phyloP scores from a whole-genome alignment of 129 eudicot species.

The Gnaphalium uliginosum region DNA sequence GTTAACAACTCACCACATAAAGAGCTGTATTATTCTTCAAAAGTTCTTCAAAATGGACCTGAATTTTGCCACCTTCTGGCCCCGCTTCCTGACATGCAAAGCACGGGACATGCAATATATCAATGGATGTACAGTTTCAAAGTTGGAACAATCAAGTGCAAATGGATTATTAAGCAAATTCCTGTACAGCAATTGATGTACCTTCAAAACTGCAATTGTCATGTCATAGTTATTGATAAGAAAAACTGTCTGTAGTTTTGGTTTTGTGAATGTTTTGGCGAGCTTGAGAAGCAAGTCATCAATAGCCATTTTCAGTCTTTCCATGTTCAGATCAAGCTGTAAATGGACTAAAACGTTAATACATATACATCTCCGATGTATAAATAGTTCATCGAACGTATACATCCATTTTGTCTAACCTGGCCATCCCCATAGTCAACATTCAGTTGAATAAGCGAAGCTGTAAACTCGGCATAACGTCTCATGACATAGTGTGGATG shows the following conservation, averaged over 20 bases:
- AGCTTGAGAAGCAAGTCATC: constrained; percentile 93
- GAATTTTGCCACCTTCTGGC: constrained; percentile 91
- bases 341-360: not conserved
- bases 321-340: constrained; percentile 83
- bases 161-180: not conserved
- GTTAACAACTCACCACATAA: constrained; percentile 64
- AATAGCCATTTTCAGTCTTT: constrained; percentile 87
- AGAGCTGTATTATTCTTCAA: constrained; percentile 80
- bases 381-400: not conserved
- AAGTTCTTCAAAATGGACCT: constrained; percentile 82
- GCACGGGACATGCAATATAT: not conserved
- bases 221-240: constrained; percentile 95
- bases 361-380: not conserved
- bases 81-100: constrained; percentile 74
- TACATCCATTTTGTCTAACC: constrained; percentile 44
- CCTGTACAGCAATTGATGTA: constrained; percentile 7
- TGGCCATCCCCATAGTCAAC: constrained; percentile 98
- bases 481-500: constrained; percentile 99
- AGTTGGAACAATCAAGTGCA: not conserved
- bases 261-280: constrained; percentile 63
- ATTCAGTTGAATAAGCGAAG: constrained; percentile 90
- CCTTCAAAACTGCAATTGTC: constrained; percentile 98
- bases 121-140: not conserved
- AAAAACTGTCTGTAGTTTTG: constrained; percentile 78
- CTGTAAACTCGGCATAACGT: constrained; percentile 97